These are phyloP conservation scores for Cercospora sp. DNA, from an alignment of 2,329 filamentous ascomycete species.

Conservation along the genomic window DNA sequence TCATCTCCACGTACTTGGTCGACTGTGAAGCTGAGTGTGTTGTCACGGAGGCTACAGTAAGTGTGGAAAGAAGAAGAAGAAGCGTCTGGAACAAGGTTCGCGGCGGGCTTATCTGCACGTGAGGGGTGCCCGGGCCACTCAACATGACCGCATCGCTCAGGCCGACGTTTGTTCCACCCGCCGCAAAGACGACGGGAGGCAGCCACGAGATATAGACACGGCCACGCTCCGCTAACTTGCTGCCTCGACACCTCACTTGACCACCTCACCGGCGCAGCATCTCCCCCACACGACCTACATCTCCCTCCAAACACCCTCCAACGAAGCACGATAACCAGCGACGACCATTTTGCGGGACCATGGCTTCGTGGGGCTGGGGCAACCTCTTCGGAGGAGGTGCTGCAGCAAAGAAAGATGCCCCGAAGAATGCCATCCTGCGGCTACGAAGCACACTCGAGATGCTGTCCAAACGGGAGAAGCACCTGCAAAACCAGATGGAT, in stretches of 20 bases:
- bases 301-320: background rate
- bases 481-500: slow-evolving; percentile 86
- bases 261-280: background rate
- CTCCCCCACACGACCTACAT: background rate
- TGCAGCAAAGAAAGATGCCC: slow-evolving; percentile 85
- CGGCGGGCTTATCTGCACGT: slow-evolving; percentile 9
- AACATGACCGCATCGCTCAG: slow-evolving; percentile 11
- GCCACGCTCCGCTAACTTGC: background rate
- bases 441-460: slow-evolving; percentile 90
- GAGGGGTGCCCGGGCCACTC: slow-evolving; percentile 6
- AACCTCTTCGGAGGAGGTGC: slow-evolving; percentile 78
- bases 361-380: slow-evolving; percentile 60
- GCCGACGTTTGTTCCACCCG: slow-evolving; percentile 1
- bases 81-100: slow-evolving; percentile 2
- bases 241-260: slow-evolving; percentile 4
- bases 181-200: background rate
- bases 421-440: slow-evolving; percentile 93
- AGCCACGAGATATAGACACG: slow-evolving; percentile 8
- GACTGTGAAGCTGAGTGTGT: background rate
- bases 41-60: background rate
- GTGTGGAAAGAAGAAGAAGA: background rate
- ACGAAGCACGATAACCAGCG: background rate
- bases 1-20: background rate
- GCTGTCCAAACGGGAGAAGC: slow-evolving; percentile 93
- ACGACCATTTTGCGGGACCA: slow-evolving; percentile 11